Evolutionary conservation across 2,329 filamentous ascomycete genomes (phyloP).

Genomic region (Ophiocordyceps robertsii): DNA sequence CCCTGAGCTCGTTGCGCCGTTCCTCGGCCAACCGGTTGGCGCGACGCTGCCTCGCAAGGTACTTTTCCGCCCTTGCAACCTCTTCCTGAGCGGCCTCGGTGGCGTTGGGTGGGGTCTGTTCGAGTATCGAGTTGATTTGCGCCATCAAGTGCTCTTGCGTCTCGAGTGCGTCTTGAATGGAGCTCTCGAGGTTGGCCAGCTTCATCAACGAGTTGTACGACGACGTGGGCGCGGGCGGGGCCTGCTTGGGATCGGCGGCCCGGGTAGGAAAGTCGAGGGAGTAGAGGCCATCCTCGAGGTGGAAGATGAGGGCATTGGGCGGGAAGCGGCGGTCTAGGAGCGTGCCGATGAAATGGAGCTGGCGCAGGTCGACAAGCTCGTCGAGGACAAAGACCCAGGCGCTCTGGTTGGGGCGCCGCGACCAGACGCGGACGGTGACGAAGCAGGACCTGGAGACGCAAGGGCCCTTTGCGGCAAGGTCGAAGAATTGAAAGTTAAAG

Average conservation of each 20-base stretch:
- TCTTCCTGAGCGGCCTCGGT: constrained; percentile 36
- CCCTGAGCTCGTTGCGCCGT: constrained; percentile 52
- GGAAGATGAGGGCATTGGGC: constrained; percentile 70
- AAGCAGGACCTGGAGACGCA: constrained; percentile 50
- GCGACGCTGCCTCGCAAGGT: constrained; percentile 51
- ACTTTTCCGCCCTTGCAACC: constrained; percentile 32
- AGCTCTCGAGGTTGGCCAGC: constrained; percentile 76
- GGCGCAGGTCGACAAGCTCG: constrained; percentile 55
- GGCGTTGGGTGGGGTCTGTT: constrained; percentile 24
- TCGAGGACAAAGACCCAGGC: constrained; percentile 55
- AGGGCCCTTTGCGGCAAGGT: constrained; percentile 51
- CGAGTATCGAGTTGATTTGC: constrained; percentile 58
- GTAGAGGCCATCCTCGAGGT: constrained; percentile 78
- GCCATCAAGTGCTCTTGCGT: constrained; percentile 60
- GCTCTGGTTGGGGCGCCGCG: constrained; percentile 35
- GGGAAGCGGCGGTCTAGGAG: constrained; percentile 61
- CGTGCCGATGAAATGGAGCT: constrained; percentile 65
- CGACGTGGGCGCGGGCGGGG: constrained; percentile 46
- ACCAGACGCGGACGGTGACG: constrained; percentile 64
- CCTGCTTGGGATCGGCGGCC: constrained; percentile 36
- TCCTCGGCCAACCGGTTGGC: constrained; percentile 47
- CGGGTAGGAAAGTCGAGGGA: constrained; percentile 54
- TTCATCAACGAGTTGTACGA: constrained; percentile 84
- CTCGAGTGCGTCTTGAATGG: constrained; percentile 75
- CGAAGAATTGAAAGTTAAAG: constrained; percentile 78